Percentiles rank a stretch among this genome's conserved stretches.
Conservation (phyloP, 2,329 filamentous ascomycete genomes). For the Colletotrichum musicola region DNA sequence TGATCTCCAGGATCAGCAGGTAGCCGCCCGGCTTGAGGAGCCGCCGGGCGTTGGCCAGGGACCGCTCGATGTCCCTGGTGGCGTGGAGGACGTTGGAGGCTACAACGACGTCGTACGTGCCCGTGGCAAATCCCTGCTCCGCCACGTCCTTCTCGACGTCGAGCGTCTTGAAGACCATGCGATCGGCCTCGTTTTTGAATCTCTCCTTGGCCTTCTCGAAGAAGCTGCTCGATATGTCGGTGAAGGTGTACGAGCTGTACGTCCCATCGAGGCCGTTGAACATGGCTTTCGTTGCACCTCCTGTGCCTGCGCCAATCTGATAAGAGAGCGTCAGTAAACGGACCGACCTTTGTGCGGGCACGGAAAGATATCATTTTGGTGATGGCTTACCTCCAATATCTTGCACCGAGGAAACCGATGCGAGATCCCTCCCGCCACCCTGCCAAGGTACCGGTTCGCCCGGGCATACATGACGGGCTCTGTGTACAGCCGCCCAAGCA, state of each 20-base stretch:
- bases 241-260: conserved; percentile 42
- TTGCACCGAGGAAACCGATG: too few relatives aligned
- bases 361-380: too few relatives aligned
- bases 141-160: conserved; percentile 47
- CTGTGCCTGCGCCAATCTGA: conserved; percentile 57
- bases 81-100: conserved; percentile 48
- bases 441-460: too few relatives aligned
- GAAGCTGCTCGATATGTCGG: conserved; percentile 42
- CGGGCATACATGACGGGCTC: too few relatives aligned
- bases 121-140: conserved; percentile 45
- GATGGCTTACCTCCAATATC: too few relatives aligned
- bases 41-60: conserved; percentile 42
- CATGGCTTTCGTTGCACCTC: conserved; percentile 42
- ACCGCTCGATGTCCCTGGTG: conserved; percentile 41
- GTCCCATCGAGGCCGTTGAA: conserved; percentile 29
- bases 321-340: too few relatives aligned
- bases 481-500: too few relatives aligned
- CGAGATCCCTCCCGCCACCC: too few relatives aligned
- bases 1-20: too few relatives aligned
- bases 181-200: conserved; percentile 35
- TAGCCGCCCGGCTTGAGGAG: conserved; percentile 49
- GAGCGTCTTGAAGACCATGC: conserved; percentile 43
- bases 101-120: conserved; percentile 46
- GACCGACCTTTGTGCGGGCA: too few relatives aligned
- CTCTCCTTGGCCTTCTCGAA: conserved; percentile 44